Percentiles rank a stretch among this genome's conserved stretches.
These are phyloP conservation scores for Magnusiomyces fungicola DNA, from an alignment of 1,139 yeast species.

Conservation along the genomic window DNA sequence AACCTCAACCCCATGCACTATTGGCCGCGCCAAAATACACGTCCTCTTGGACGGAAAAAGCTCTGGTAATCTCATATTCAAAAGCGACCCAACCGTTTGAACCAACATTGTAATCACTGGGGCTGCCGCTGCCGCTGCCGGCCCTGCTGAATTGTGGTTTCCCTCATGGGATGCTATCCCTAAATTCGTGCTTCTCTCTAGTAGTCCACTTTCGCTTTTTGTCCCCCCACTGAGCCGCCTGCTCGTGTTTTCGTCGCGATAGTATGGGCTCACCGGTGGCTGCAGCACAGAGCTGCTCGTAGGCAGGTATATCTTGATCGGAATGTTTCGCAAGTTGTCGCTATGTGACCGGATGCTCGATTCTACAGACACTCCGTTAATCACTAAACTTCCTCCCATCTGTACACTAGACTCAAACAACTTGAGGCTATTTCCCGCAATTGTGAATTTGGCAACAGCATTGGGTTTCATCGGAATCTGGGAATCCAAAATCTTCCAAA, in stretches of 20 bases:
- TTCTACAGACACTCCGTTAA: background rate
- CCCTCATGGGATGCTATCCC: background rate
- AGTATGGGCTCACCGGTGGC: slow-evolving; percentile 37
- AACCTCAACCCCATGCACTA: slow-evolving; percentile 58
- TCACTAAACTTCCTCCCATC: background rate
- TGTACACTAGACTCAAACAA: background rate
- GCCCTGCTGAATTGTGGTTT: background rate
- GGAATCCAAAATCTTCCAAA: slow-evolving; percentile 34
- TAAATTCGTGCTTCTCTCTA: no score
- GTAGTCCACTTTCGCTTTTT: no score
- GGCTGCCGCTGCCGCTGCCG: background rate
- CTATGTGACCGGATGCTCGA: slow-evolving; percentile 15
- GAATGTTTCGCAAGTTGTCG: slow-evolving; percentile 38
- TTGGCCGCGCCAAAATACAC: slow-evolving; percentile 38
- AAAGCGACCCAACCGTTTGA: slow-evolving; percentile 38
- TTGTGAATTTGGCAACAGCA: slow-evolving; percentile 9
- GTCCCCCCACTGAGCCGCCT: background rate
- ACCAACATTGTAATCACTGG: slow-evolving; percentile 5
- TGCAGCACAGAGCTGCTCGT: slow-evolving; percentile 44
- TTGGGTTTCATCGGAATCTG: slow-evolving; percentile 33
- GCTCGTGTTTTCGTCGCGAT: background rate
- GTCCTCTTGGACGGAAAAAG: slow-evolving; percentile 35
- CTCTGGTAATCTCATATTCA: slow-evolving; percentile 40
- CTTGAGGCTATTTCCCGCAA: background rate
- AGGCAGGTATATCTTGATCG: slow-evolving; percentile 53